A percentile compares a stretch with the other conserved stretches of the same genome.
phyloP scores from a whole-genome alignment of 2,329 filamentous ascomycete species.

The Penicillium sumatraense region DNA sequence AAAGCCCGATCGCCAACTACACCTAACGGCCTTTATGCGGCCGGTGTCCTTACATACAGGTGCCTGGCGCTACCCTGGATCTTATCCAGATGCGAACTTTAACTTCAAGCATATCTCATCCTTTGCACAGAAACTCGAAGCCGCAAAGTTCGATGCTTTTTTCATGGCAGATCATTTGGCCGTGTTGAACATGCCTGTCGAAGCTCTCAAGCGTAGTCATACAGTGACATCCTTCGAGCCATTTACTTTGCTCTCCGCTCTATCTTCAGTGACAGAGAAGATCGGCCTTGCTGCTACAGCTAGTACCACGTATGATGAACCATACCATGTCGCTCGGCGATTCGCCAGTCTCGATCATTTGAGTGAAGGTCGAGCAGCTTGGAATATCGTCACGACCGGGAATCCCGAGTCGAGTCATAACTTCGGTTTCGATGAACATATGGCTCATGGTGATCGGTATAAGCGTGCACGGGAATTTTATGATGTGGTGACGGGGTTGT shows the following conservation, averaged over 20 bases:
- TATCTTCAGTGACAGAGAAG: constrained; percentile 54
- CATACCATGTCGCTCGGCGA: constrained; percentile 58
- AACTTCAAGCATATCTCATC: constrained; percentile 58
- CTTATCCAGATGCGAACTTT: constrained; percentile 63
- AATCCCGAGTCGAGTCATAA: constrained; percentile 60
- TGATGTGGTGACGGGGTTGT: constrained; percentile 58
- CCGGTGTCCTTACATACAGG: constrained; percentile 61
- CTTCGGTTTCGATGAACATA: constrained; percentile 56
- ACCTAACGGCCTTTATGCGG: constrained; percentile 65
- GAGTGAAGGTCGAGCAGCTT: constrained; percentile 55
- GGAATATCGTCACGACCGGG: constrained; percentile 60
- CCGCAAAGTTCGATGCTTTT: constrained; percentile 61
- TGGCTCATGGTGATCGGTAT: constrained; percentile 56
- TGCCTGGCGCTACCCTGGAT: constrained; percentile 61
- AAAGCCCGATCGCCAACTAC: constrained; percentile 40
- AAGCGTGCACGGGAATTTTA: constrained; percentile 59
- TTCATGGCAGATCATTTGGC: constrained; percentile 62
- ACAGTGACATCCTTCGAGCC: constrained; percentile 64
- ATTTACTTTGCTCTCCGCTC: constrained; percentile 57
- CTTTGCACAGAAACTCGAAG: constrained; percentile 60
- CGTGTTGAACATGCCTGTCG: constrained; percentile 61
- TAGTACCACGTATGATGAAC: constrained; percentile 58
- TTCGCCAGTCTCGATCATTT: constrained; percentile 59
- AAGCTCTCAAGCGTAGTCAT: constrained; percentile 62
- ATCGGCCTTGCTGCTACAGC: constrained; percentile 59